These are phyloP conservation scores for Acanthamoeba healyi DNA, from an alignment of 208 protist genomes.

Conservation along the genomic window DNA sequence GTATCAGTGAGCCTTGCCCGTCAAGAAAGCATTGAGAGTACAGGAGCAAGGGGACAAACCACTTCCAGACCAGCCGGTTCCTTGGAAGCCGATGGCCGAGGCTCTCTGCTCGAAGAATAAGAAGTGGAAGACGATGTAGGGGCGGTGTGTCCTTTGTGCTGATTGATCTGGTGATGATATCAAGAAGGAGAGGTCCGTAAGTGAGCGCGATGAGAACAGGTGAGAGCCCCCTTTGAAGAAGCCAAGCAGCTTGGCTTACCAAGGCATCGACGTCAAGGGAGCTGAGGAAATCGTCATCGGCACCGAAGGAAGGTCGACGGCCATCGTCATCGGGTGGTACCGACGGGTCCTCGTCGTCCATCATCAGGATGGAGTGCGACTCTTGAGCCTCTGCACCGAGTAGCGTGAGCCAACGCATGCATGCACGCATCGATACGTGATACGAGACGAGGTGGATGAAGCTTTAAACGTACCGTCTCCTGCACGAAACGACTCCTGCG, in stretches of 20 bases:
- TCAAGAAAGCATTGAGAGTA: too few species aligned
- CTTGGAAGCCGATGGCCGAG: background rate
- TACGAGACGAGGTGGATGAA: background rate
- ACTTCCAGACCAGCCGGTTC: background rate
- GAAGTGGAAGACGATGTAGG: background rate
- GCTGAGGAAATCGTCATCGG: background rate
- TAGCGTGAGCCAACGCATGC: background rate
- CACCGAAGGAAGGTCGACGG: background rate
- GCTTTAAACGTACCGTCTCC: background rate
- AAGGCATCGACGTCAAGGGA: slow-evolving; percentile 15
- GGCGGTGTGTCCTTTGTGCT: background rate
- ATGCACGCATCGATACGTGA: too few species aligned
- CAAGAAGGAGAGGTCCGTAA: background rate
- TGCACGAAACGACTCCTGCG: background rate
- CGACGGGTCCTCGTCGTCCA: background rate
- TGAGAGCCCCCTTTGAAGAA: too few species aligned
- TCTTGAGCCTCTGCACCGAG: background rate
- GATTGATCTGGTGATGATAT: background rate
- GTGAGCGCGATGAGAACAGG: background rate
- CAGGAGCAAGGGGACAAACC: background rate
- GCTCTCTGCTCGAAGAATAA: background rate
- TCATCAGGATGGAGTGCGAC: background rate
- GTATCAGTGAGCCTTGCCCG: too few species aligned
- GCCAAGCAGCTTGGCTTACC: background rate
- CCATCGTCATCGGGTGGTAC: background rate